Percentiles rank a stretch among this genome's conserved stretches.
These are phyloP conservation scores for Dioscorea dumetorum DNA, from an alignment of 106 monocot genomes.

Conservation along the genomic window DNA sequence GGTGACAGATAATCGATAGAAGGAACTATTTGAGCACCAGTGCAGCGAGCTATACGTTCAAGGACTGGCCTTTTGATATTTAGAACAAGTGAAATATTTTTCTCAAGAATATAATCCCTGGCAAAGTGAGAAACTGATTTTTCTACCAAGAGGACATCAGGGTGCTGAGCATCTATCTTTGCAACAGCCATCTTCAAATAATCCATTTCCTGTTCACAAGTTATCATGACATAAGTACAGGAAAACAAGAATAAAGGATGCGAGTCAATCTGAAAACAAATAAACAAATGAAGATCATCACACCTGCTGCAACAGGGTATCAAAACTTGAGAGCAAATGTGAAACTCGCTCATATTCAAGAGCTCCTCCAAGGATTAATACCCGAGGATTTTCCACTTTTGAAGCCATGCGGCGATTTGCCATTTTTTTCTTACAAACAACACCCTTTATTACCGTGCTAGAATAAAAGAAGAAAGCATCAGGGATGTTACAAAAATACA, in stretches of 20 bases:
- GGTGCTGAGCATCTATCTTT: conserved; percentile 81
- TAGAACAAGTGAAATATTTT: conserved; percentile 86
- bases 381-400: conserved; percentile 66
- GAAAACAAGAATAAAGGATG: neutral
- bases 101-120: conserved; percentile 74
- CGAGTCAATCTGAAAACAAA: neutral
- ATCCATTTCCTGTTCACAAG: conserved; percentile 60
- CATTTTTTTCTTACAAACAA: conserved; percentile 93
- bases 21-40: conserved; percentile 82
- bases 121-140: conserved; percentile 89
- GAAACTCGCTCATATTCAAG: conserved; percentile 84
- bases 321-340: conserved; percentile 84
- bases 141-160: conserved; percentile 81
- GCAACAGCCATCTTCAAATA: conserved; percentile 96
- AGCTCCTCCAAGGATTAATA: conserved; percentile 89
- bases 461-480: conserved; percentile 16
- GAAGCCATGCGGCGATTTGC: conserved; percentile 76
- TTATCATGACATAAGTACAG: neutral
- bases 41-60: conserved; percentile 80
- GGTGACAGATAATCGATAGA: conserved; percentile 76
- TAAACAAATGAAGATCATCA: conserved; percentile 2
- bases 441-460: conserved; percentile 72
- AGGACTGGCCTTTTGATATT: conserved; percentile 80
- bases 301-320: conserved; percentile 92
- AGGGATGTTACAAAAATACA: neutral